A percentile compares a stretch with the other conserved stretches of the same genome.
Evolutionary conservation across 768 basidiomycete species (phyloP).

Genomic region (Podaxis sp.): DNA sequence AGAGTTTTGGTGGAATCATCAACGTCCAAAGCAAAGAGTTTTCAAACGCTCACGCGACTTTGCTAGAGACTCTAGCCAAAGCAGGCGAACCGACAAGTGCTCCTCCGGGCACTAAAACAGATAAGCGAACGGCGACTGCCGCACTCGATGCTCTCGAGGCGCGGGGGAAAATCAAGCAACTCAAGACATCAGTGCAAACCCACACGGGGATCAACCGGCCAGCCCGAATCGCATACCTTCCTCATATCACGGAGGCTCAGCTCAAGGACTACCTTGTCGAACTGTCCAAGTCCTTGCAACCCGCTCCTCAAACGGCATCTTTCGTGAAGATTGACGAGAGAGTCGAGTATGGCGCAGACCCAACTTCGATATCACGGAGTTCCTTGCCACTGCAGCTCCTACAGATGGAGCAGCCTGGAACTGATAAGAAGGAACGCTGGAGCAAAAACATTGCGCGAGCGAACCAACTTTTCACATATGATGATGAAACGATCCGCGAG

Average conservation of each 20-base stretch:
- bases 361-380: constrained; percentile 28
- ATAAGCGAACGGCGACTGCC: constrained; percentile 67
- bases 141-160: constrained; percentile 63
- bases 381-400: constrained; percentile 45
- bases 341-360: constrained; percentile 53
- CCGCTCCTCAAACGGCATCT: constrained; percentile 31
- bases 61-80: constrained; percentile 56
- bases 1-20: constrained; percentile 63
- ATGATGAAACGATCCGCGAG: constrained; percentile 55
- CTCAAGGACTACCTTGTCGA: constrained; percentile 60
- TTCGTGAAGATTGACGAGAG: constrained; percentile 54
- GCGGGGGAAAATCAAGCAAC: constrained; percentile 65
- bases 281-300: constrained; percentile 41
- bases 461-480: constrained; percentile 52
- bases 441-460: constrained; percentile 44
- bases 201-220: constrained; percentile 59
- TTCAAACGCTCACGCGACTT: constrained; percentile 60
- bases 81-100: constrained; percentile 72
- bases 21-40: constrained; percentile 70
- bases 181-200: constrained; percentile 63
- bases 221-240: constrained; percentile 65
- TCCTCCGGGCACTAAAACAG: constrained; percentile 64
- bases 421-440: constrained; percentile 43
- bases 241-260: constrained; percentile 50
- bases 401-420: constrained; percentile 44